These are phyloP conservation scores for Agaricus blazei DNA, from an alignment of 768 basidiomycete genomes.

Conservation along the genomic window DNA sequence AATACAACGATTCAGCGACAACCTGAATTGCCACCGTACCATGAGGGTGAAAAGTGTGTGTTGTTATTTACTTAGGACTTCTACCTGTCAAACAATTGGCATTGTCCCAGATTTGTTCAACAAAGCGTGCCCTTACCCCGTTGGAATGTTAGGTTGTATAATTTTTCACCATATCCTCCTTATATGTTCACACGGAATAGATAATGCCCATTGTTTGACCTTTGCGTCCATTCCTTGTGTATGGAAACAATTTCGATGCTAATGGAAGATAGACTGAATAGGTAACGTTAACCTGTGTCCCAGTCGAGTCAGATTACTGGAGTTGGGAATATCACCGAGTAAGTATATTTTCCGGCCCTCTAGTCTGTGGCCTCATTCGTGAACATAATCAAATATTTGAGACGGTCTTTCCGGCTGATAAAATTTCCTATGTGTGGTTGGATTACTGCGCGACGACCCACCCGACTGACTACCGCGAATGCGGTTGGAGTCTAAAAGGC, in stretches of 20 bases:
- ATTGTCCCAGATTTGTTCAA: conserved; percentile 27
- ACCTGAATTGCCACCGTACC: conserved; percentile 34
- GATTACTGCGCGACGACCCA: too few relatives aligned
- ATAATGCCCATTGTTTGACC: conserved; percentile 35
- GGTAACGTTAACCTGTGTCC: too few relatives aligned
- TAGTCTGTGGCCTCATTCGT: too few relatives aligned
- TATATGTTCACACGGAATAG: not conserved
- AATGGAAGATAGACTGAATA: too few relatives aligned
- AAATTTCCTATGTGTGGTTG: too few relatives aligned
- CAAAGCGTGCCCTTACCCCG: conserved; percentile 27
- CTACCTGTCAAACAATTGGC: conserved; percentile 24
- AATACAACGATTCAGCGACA: conserved; percentile 28
- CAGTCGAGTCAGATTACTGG: too few relatives aligned
- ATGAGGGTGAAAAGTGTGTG: conserved; percentile 33
- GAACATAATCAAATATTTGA: too few relatives aligned
- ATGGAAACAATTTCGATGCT: conserved; percentile 20
- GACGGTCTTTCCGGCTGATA: too few relatives aligned
- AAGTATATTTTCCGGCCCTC: too few relatives aligned
- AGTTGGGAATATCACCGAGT: too few relatives aligned
- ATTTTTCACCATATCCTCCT: conserved; percentile 7
- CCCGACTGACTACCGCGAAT: too few relatives aligned
- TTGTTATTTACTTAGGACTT: conserved; percentile 10
- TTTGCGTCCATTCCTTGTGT: conserved; percentile 36
- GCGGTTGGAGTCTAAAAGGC: too few relatives aligned
- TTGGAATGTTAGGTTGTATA: conserved; percentile 39